A percentile compares a stretch with the other conserved stretches of the same genome.
Evolutionary conservation across 2,329 filamentous ascomycete genomes (phyloP).

Genomic region (Sporothrix pseudoabietina): DNA sequence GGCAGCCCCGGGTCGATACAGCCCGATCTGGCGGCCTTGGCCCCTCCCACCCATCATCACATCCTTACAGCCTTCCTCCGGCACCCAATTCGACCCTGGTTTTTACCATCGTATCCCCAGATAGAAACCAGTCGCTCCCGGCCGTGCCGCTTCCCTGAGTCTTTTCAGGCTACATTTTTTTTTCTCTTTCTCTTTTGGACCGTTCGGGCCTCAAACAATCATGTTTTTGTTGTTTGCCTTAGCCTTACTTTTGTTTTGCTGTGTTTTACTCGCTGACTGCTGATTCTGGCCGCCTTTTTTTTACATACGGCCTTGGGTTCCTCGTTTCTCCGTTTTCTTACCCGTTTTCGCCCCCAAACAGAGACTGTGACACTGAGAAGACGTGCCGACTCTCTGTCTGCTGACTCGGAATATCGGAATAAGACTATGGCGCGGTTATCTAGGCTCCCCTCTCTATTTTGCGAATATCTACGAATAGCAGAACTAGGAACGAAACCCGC

Average conservation of each 20-base stretch:
- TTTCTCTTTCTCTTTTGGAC: background rate
- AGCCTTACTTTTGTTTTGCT: background rate
- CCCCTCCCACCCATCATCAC: background rate
- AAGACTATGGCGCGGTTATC: background rate
- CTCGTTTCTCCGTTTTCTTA: constrained; percentile 5
- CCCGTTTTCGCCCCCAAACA: background rate
- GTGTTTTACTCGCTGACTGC: background rate
- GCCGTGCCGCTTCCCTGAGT: background rate
- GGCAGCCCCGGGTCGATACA: background rate
- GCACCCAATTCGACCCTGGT: constrained; percentile 15
- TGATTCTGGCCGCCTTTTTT: background rate
- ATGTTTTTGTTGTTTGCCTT: background rate
- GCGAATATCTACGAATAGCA: background rate
- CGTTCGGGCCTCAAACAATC: background rate
- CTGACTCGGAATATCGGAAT: background rate
- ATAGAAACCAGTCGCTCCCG: constrained; percentile 12
- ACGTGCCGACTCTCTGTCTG: background rate
- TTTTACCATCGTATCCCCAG: constrained; percentile 14
- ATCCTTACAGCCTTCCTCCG: constrained; percentile 16
- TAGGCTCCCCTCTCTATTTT: background rate
- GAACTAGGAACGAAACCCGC: background rate
- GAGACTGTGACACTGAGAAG: background rate
- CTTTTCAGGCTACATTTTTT: background rate
- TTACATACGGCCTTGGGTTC: background rate
- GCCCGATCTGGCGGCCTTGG: background rate